phyloP scores from a whole-genome alignment of 306 rosid genomes.

The Gleditsia sinensis region DNA sequence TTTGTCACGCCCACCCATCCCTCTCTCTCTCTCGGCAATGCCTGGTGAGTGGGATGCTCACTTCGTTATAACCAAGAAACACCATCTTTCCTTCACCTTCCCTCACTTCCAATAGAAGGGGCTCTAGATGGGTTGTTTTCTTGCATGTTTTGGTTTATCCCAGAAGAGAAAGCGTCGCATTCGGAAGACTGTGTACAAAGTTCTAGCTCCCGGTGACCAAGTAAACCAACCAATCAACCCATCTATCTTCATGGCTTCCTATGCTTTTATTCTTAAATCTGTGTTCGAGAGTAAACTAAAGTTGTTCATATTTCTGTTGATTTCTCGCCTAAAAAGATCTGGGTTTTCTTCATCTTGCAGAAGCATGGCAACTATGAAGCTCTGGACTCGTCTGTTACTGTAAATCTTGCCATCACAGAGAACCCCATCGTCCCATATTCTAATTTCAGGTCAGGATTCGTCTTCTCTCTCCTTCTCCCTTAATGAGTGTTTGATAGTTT shows the following conservation, averaged over 20 bases:
- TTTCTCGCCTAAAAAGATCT: neutral
- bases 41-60: neutral
- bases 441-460: slow-evolving; percentile 50
- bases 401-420: slow-evolving; percentile 36
- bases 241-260: neutral
- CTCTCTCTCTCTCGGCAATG: slow-evolving; percentile 16
- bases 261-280: neutral
- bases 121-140: slow-evolving; percentile 75
- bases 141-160: slow-evolving; percentile 72
- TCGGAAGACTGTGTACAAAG: slow-evolving; percentile 50
- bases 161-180: slow-evolving; percentile 62
- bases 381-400: slow-evolving; percentile 41
- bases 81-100: slow-evolving; percentile 28
- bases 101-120: neutral
- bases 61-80: slow-evolving; percentile 19
- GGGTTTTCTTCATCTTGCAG: slow-evolving; percentile 49
- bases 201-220: slow-evolving; percentile 36
- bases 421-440: slow-evolving; percentile 39
- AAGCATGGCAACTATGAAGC: slow-evolving; percentile 60
- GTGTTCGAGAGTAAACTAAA: neutral
- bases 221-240: slow-evolving; percentile 40
- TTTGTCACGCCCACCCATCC: slow-evolving; percentile 29
- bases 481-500: slow-evolving; percentile 2
- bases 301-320: neutral
- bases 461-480: slow-evolving; percentile 9